Conservation (phyloP, 495 filamentous ascomycete genomes). For the Penicillium longicatenatum region DNA sequence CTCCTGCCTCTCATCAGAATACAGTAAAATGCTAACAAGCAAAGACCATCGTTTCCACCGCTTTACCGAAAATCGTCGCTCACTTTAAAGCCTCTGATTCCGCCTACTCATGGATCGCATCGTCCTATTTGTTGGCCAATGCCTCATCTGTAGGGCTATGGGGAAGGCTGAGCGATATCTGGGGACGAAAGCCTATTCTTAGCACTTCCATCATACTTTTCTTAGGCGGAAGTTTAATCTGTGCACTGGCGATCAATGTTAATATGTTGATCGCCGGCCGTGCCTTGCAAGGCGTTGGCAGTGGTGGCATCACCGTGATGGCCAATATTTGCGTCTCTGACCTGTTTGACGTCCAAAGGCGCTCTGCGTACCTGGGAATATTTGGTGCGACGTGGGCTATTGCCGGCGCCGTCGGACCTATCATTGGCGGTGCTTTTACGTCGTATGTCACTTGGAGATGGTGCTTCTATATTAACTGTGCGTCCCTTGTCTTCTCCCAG, state of each 20-base stretch:
- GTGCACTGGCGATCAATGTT: slow-evolving; percentile 59
- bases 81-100: slow-evolving; percentile 42
- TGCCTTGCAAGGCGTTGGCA: slow-evolving; percentile 69
- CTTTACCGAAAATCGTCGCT: slow-evolving; percentile 49
- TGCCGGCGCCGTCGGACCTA: slow-evolving; percentile 32
- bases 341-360: slow-evolving; percentile 58
- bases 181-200: slow-evolving; percentile 72
- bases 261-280: slow-evolving; percentile 69
- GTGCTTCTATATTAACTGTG: slow-evolving; percentile 53
- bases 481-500: neutral
- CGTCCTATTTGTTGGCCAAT: slow-evolving; percentile 42
- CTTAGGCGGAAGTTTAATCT: slow-evolving; percentile 63
- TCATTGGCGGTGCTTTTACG: slow-evolving; percentile 53
- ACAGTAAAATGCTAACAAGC: neutral
- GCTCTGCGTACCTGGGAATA: slow-evolving; percentile 3
- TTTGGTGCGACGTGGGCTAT: slow-evolving; percentile 9
- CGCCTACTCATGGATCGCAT: slow-evolving; percentile 58
- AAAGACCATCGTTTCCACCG: slow-evolving; percentile 55
- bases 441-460: slow-evolving; percentile 49
- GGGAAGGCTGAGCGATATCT: slow-evolving; percentile 74
- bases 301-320: slow-evolving; percentile 70
- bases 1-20: neutral
- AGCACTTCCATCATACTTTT: slow-evolving; percentile 65
- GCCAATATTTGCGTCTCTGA: slow-evolving; percentile 74
- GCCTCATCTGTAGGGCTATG: slow-evolving; percentile 41